Conservation (phyloP, 2,329 filamentous ascomycete species). For the Trichoderma cornu-damae region DNA sequence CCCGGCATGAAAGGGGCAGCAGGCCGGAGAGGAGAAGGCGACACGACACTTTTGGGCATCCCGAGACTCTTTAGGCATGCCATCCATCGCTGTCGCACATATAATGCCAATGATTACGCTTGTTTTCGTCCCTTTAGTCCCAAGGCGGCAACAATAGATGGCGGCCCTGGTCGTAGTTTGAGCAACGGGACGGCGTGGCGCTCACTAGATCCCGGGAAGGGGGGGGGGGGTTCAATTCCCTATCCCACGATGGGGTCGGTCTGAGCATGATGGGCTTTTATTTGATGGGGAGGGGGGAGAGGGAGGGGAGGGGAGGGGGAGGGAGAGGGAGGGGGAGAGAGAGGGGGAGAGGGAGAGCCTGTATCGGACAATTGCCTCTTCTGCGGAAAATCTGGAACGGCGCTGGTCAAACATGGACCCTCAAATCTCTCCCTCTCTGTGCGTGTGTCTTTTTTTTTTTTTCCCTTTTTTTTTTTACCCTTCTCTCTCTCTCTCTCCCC, state of each 20-base stretch:
- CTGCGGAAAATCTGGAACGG: background rate
- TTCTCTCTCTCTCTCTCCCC: too few species aligned
- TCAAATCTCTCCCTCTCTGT: background rate
- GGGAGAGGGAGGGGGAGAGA: background rate
- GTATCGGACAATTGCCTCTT: slow-evolving; percentile 1
- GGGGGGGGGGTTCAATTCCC: background rate
- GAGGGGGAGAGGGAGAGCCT: background rate
- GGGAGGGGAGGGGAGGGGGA: background rate
- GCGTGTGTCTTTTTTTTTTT: background rate
- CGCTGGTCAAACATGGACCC: background rate
- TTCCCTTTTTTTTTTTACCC: too few species aligned
- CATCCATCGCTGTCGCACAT: background rate
- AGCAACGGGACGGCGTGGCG: slow-evolving; percentile 11
- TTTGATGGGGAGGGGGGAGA: too few species aligned
- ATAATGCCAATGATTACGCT: background rate
- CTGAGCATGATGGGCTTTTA: background rate
- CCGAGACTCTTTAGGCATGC: background rate
- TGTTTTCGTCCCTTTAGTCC: background rate
- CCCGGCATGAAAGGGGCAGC: slow-evolving; percentile 9
- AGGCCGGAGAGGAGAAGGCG: background rate
- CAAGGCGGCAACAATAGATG: background rate
- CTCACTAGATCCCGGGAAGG: slow-evolving; percentile 13
- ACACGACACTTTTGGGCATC: background rate
- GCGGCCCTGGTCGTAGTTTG: background rate
- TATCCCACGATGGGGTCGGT: slow-evolving; percentile 1